These are phyloP conservation scores for Bidens hawaiensis DNA, from an alignment of 140 eudicot genomes.

Conservation along the genomic window DNA sequence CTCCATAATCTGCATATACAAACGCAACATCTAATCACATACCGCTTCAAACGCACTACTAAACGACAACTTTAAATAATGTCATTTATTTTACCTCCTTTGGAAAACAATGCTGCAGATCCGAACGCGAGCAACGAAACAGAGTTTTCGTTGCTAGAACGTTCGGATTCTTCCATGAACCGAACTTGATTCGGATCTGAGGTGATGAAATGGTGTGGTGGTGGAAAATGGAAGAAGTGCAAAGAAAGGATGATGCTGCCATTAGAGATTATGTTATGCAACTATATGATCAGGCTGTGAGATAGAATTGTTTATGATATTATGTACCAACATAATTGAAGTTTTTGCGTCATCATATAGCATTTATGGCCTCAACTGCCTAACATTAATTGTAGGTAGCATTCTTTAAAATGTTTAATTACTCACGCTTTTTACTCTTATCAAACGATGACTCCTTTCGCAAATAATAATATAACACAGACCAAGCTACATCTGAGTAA, in stretches of 20 bases:
- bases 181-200: slow-evolving; percentile 2
- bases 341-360: background rate
- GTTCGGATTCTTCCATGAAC: slow-evolving; percentile 14
- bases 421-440: no score
- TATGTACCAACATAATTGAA: background rate
- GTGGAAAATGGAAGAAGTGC: slow-evolving; percentile 5
- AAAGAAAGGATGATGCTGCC: slow-evolving; percentile 12
- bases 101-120: slow-evolving; percentile 24
- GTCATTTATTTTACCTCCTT: no score
- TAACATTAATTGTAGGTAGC: background rate
- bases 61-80: background rate
- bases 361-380: slow-evolving; percentile 29
- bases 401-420: background rate
- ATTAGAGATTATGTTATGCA: slow-evolving; percentile 10
- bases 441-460: no score
- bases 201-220: slow-evolving; percentile 9
- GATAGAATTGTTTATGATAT: background rate
- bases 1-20: slow-evolving; percentile 57
- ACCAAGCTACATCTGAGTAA: no score
- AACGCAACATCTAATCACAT: background rate
- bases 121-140: slow-evolving; percentile 17
- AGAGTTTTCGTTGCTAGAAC: slow-evolving; percentile 13
- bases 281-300: background rate
- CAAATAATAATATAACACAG: no score
- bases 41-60: no score